A percentile compares a stretch with the other conserved stretches of the same genome.
phyloP scores from a whole-genome alignment of 1,284 basidiomycete species.

The Trametes polyzona region DNA sequence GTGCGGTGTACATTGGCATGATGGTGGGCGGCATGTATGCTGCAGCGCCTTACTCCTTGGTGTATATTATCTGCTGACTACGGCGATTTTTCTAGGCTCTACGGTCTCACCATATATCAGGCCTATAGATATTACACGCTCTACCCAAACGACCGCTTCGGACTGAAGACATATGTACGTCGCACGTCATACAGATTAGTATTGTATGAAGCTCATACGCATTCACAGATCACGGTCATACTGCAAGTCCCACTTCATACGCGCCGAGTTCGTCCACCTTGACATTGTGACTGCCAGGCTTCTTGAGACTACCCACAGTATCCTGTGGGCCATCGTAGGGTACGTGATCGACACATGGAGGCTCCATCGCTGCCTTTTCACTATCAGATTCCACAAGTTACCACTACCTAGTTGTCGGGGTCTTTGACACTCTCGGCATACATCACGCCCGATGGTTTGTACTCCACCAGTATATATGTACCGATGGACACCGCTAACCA shows the following conservation, averaged over 20 bases:
- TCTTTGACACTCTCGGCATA: background rate
- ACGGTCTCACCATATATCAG: slow-evolving; percentile 10
- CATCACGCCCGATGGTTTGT: background rate
- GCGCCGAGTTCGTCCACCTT: too few species aligned
- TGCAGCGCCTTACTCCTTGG: too few species aligned
- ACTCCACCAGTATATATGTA: too few species aligned
- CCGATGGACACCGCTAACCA: too few species aligned
- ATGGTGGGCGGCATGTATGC: background rate
- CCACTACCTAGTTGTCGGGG: too few species aligned
- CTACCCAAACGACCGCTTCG: background rate
- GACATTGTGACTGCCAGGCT: too few species aligned
- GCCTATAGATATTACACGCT: slow-evolving; percentile 13
- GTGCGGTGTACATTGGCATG: background rate
- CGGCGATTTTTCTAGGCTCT: background rate
- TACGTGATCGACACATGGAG: background rate
- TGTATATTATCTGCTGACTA: background rate
- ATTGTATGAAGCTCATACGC: too few species aligned
- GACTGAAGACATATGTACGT: background rate
- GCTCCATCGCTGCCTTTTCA: background rate
- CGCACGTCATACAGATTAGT: too few species aligned
- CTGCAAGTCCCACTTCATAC: too few species aligned
- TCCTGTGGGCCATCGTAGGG: slow-evolving; percentile 3
- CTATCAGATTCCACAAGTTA: slow-evolving; percentile 2
- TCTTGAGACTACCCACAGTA: slow-evolving; percentile 6
- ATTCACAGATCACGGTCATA: too few species aligned